Base-by-base conservation (phyloP, 371 early-diverging fungal genomes). In the Syncephalastrum racemosum region DNA sequence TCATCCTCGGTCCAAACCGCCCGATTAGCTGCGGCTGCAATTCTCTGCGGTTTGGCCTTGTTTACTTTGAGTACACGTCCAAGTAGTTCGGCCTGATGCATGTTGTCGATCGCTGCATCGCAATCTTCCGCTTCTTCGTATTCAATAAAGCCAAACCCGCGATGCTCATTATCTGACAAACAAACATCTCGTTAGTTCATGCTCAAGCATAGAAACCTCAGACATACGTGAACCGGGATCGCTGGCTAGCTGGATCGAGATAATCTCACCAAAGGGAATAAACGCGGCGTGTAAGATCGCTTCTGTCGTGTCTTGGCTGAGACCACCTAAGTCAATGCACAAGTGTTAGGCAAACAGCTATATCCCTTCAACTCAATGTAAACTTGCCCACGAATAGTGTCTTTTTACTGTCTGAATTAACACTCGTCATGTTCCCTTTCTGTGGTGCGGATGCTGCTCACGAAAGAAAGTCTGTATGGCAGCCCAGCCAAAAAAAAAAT, bases 221-320 rank as follows among this genome's bases (percentile, higher is more conserved):
- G 22, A 54, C 75, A 51, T 82, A 91, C 91, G 71, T 25, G 87
- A 79, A 14, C 75, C 70, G 7, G 89, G 87, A 68, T 94, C 93
- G 6, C 80, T 78, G 0, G 97, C 92, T 25, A 98, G 68, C 45
- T 90, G 88, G 24, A 97, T 85, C 50, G 90, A 85, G 8, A 92
- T 86, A 59, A 98, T 90, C 50, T 97, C 95, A 43, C 99, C 99
- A 80, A 97, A 98, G 1, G 99, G 95, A 48, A 97, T 83, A 70
- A 96, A 97, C 0, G 96, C 95, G 0, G 94, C 89, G 48, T 90
- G 85, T 8, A 98, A 76, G 1, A 87, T 79, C 50, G 87, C 75
- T 46, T 89, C 85, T 16, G 85, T 88, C 23, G 95, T 91, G 54
- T 87, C 79, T 39, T 89, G 82, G 53, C 91, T 94, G 41, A 98